Percentiles rank a stretch among this genome's conserved stretches.
phyloP scores from a whole-genome alignment of 2,329 filamentous ascomycete genomes.

The Botrytis aclada region DNA sequence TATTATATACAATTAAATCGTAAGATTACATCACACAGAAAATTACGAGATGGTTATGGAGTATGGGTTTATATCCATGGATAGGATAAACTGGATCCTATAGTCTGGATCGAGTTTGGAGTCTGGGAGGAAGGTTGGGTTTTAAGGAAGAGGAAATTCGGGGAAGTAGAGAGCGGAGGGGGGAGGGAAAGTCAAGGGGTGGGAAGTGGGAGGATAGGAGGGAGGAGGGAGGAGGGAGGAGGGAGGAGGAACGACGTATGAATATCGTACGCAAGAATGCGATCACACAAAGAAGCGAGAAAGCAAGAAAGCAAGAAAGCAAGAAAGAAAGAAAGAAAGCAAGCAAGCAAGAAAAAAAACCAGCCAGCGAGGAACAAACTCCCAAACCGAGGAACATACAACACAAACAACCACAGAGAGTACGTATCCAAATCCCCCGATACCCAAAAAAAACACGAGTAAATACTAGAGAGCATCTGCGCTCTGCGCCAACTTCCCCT shows the following conservation, averaged over 20 bases:
- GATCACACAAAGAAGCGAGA: neutral
- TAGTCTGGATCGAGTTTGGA: neutral
- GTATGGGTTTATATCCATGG: neutral
- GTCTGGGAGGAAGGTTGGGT: neutral
- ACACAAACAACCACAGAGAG: neutral
- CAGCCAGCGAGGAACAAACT: neutral
- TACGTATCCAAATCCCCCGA: neutral
- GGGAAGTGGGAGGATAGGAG: neutral
- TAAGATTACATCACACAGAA: neutral
- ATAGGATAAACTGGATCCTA: fast-evolving
- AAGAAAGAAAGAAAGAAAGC: neutral
- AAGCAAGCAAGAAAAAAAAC: too few relatives aligned
- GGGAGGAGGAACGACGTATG: neutral
- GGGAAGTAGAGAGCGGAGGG: neutral
- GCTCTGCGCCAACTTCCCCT: neutral
- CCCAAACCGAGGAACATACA: neutral
- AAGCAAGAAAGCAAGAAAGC: neutral
- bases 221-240: neutral
- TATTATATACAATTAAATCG: neutral
- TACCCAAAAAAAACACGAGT: neutral
- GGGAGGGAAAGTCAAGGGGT: neutral
- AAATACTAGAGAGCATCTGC: too few relatives aligned
- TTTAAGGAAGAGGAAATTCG: neutral
- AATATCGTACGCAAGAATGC: neutral
- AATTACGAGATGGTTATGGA: fast-evolving